phyloP scores from a whole-genome alignment of 2,329 filamentous ascomycete genomes.

The Laburnicola sp. region DNA sequence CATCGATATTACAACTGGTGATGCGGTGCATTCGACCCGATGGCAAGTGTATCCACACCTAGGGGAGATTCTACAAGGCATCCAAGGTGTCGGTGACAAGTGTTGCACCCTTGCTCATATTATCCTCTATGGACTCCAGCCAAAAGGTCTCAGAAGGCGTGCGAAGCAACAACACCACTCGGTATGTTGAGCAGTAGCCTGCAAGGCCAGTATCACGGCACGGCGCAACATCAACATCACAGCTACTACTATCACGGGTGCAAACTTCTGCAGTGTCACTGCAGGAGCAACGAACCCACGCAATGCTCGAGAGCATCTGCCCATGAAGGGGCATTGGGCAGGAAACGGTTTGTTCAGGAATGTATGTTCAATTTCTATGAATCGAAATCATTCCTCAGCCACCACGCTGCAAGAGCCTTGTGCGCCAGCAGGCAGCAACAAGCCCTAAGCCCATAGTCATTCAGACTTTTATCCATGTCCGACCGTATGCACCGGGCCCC shows the following conservation, averaged over 20 bases:
- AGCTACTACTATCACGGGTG: background rate
- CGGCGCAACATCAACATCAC: background rate
- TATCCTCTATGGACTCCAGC: too few species aligned
- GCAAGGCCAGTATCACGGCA: background rate
- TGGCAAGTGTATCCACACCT: too few species aligned
- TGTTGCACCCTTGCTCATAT: too few species aligned
- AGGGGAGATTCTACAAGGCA: too few species aligned
- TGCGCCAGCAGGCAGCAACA: constrained; percentile 26
- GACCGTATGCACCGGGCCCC: constrained; percentile 22
- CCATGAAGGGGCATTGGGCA: constrained; percentile 8
- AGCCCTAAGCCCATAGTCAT: constrained; percentile 34
- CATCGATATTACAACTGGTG: too few species aligned
- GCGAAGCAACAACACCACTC: too few species aligned
- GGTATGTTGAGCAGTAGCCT: too few species aligned
- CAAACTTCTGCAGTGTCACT: background rate
- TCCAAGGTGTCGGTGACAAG: too few species aligned
- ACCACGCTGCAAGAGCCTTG: constrained; percentile 54
- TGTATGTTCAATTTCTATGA: constrained; percentile 50
- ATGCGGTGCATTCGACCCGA: too few species aligned
- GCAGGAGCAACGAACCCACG: constrained; percentile 3
- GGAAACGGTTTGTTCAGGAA: constrained; percentile 55
- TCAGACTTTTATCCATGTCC: constrained; percentile 30
- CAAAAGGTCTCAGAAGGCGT: too few species aligned
- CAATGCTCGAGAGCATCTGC: constrained; percentile 2
- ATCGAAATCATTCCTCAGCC: constrained; percentile 54